These are phyloP conservation scores for Saxophila tyrrhenica DNA, from an alignment of 495 filamentous ascomycete species.

Conservation along the genomic window DNA sequence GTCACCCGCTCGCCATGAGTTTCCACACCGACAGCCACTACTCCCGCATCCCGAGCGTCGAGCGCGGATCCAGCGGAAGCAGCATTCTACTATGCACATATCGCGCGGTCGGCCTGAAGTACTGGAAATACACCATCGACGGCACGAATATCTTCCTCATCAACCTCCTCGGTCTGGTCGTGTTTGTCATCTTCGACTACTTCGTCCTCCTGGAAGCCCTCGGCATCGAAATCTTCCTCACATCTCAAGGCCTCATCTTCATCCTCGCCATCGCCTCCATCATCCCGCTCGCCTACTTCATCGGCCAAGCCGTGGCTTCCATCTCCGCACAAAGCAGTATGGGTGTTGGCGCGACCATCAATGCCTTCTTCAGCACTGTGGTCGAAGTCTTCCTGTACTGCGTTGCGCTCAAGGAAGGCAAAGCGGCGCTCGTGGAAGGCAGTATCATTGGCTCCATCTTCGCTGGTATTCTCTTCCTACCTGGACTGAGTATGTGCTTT, in stretches of 20 bases:
- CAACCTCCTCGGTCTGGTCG: constrained; percentile 81
- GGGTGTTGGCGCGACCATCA: constrained; percentile 96
- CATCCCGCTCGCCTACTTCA: constrained; percentile 97
- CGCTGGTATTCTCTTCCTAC: constrained; percentile 89
- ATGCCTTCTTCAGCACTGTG: constrained; percentile 97
- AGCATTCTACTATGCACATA: constrained; percentile 95
- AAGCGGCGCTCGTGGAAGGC: constrained; percentile 85
- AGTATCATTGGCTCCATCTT: constrained; percentile 97
- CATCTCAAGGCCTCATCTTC: constrained; percentile 76
- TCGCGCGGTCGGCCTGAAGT: constrained; percentile 82
- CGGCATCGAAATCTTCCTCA: constrained; percentile 57
- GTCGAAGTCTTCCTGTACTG: constrained; percentile 99
- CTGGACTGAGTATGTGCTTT: constrained; percentile 98
- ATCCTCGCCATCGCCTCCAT: constrained; percentile 75
- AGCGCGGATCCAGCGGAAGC: constrained; percentile 29
- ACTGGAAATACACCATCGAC: constrained; percentile 99
- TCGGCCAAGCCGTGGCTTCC: constrained; percentile 97
- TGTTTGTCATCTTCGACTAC: constrained; percentile 91
- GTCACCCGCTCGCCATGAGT: constrained; percentile 82
- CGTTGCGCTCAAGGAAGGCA: constrained; percentile 84
- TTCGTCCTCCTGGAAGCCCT: constrained; percentile 57
- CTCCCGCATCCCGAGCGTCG: constrained; percentile 52
- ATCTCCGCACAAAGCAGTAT: constrained; percentile 99
- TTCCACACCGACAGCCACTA: constrained; percentile 80
- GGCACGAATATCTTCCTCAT: constrained; percentile 99